Conservation (phyloP, 805 yeast genomes). For the Brettanomyces anomalus region DNA sequence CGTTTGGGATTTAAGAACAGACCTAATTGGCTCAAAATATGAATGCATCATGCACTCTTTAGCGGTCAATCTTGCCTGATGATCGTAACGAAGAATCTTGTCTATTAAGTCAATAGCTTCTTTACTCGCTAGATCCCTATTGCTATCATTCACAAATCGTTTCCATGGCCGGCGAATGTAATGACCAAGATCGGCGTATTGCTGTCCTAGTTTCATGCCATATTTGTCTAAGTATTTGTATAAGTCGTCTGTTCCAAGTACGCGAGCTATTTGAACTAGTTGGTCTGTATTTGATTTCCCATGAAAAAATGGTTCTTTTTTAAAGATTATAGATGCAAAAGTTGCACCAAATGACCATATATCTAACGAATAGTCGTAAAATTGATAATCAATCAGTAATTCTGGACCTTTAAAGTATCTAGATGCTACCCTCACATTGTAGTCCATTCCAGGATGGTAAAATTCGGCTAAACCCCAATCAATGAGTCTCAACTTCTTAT, state of each 20-base stretch:
- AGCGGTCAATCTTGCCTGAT: constrained; percentile 81
- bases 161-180: constrained; percentile 85
- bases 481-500: constrained; percentile 63
- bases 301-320: constrained; percentile 86
- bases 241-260: constrained; percentile 78
- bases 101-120: constrained; percentile 80
- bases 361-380: constrained; percentile 87
- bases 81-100: constrained; percentile 74
- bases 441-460: constrained; percentile 82
- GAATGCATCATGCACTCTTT: constrained; percentile 77
- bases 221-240: constrained; percentile 63
- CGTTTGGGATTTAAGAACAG: constrained; percentile 5
- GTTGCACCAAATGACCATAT: constrained; percentile 93
- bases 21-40: constrained; percentile 27
- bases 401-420: constrained; percentile 94
- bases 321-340: constrained; percentile 83
- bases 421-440: constrained; percentile 90
- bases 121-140: constrained; percentile 55
- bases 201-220: constrained; percentile 58
- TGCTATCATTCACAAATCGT: constrained; percentile 60
- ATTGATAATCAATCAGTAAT: constrained; percentile 72
- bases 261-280: constrained; percentile 78
- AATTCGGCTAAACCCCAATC: constrained; percentile 97
- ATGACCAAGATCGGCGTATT: constrained; percentile 68
- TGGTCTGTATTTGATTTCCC: constrained; percentile 90